A percentile compares a stretch with the other conserved stretches of the same genome.
These are phyloP conservation scores for Pistacia integerrima DNA, from an alignment of 345 rosid genomes.

Conservation along the genomic window DNA sequence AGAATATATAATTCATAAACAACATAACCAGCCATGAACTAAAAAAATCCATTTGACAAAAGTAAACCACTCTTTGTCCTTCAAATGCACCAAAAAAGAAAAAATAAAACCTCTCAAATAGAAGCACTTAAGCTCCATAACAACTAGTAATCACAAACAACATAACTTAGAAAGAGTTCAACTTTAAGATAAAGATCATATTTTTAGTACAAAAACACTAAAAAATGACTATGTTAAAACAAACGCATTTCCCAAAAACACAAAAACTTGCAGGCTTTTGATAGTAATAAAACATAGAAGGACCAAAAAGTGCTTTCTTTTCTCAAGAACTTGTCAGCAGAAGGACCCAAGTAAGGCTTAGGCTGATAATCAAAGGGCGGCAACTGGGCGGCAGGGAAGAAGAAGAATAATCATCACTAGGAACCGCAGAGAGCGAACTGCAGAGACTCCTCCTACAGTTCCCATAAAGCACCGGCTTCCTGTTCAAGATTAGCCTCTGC, in stretches of 20 bases:
- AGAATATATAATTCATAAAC: background rate
- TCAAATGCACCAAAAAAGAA: background rate
- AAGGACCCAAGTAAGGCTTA: slow-evolving; percentile 69
- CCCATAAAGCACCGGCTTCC: slow-evolving; percentile 10
- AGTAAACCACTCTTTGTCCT: background rate
- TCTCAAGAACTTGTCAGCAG: slow-evolving; percentile 67
- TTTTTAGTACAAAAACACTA: background rate
- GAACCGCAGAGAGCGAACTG: background rate
- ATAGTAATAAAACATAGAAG: slow-evolving; percentile 85
- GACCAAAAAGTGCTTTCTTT: slow-evolving; percentile 75
- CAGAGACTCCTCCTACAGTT: background rate
- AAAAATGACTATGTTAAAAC: no score
- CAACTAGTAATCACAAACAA: background rate
- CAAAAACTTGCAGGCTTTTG: slow-evolving; percentile 70
- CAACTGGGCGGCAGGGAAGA: slow-evolving; percentile 45
- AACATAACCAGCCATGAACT: background rate
- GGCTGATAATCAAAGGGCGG: slow-evolving; percentile 78
- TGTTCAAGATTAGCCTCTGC: slow-evolving; percentile 39
- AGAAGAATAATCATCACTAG: background rate
- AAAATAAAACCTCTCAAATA: background rate
- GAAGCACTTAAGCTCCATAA: no score
- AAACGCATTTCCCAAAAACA: background rate
- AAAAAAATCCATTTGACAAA: background rate
- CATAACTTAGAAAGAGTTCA: background rate
- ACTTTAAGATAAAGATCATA: background rate